Conservation (phyloP, 129 eudicot genomes). For the Ambrosia artemisiifolia region DNA sequence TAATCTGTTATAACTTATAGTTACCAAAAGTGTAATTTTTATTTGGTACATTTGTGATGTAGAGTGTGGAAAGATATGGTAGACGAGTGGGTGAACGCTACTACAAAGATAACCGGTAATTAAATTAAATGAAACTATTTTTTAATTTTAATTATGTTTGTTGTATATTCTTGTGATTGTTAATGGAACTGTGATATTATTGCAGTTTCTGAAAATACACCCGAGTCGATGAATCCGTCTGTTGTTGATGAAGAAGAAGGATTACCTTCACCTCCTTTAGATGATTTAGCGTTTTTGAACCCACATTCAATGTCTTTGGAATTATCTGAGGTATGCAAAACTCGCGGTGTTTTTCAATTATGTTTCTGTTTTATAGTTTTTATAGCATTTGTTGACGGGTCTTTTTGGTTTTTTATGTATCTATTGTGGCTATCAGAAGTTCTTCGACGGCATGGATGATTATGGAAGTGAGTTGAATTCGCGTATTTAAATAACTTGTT, state of each 20-base stretch:
- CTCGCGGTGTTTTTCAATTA: not conserved
- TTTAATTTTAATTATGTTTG: not conserved
- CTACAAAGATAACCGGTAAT: conserved; percentile 43
- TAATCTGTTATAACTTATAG: not conserved
- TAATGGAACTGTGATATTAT: not conserved
- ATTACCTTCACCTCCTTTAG: conserved; percentile 93
- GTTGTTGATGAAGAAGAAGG: conserved; percentile 81
- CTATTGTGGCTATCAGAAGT: conserved; percentile 37
- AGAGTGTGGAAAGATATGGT: conserved; percentile 78
- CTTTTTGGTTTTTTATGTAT: conserved; percentile 16
- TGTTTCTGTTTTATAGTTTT: conserved; percentile 7
- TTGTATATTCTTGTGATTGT: not conserved
- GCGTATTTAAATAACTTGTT: conserved; percentile 5
- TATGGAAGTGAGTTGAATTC: conserved; percentile 73
- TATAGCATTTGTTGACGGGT: conserved; percentile 28
- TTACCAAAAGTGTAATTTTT: not conserved
- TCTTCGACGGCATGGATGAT: conserved; percentile 94
- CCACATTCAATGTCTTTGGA: conserved; percentile 57
- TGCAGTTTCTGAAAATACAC: conserved; percentile 46
- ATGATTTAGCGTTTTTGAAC: conserved; percentile 76
- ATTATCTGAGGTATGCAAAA: conserved; percentile 54
- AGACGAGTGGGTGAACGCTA: conserved; percentile 63
- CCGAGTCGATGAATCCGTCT: conserved; percentile 78
- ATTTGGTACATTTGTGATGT: conserved; percentile 15
- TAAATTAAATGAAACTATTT: not conserved